Conservation (phyloP, 768 basidiomycete genomes). For the Boletus edulis region DNA sequence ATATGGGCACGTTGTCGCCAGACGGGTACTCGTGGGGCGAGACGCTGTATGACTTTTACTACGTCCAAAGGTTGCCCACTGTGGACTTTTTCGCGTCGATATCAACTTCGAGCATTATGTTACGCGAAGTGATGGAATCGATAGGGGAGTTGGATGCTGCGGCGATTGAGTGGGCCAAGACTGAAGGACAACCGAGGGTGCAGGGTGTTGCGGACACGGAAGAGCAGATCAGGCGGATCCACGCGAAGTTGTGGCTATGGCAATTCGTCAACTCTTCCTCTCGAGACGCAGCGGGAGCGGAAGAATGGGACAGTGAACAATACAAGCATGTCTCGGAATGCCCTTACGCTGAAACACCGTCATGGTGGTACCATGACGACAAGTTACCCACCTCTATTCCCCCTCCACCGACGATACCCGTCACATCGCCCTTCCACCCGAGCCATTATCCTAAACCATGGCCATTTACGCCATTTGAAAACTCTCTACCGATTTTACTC, state of each 20-base stretch:
- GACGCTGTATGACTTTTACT: conserved; percentile 27
- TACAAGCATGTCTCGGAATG: too few species aligned
- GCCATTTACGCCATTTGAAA: conserved; percentile 39
- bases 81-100: background rate
- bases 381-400: background rate
- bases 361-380: background rate
- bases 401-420: conserved; percentile 4
- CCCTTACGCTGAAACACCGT: too few species aligned
- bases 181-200: conserved; percentile 23
- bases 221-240: conserved; percentile 11
- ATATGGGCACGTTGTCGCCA: conserved; percentile 17
- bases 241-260: background rate
- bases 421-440: conserved; percentile 30
- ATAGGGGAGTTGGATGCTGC: conserved; percentile 18
- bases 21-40: conserved; percentile 27
- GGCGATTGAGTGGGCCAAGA: conserved; percentile 17
- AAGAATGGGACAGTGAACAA: too few species aligned
- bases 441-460: conserved; percentile 40
- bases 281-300: too few species aligned
- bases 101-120: conserved; percentile 23
- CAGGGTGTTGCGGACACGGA: background rate
- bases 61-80: conserved; percentile 6
- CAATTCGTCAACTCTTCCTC: too few species aligned
- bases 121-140: conserved; percentile 8
- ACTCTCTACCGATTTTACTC: conserved; percentile 21